Percentiles rank a stretch among this genome's conserved stretches.
These are phyloP conservation scores for Peronospora tabacina DNA, from an alignment of 352 stramenopile genomes.

Conservation along the genomic window DNA sequence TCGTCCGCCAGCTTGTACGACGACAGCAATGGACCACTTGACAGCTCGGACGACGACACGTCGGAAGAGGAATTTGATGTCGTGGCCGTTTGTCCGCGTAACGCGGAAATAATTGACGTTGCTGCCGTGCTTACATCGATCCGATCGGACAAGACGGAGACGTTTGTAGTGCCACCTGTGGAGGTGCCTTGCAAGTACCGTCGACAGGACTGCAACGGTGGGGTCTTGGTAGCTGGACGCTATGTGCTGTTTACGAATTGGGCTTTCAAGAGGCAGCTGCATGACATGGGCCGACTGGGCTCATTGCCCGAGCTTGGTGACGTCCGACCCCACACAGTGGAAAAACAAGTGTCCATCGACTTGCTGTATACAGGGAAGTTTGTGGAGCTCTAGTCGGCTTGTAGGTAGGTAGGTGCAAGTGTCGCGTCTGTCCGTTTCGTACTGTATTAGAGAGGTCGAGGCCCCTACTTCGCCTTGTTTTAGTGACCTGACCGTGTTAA, in stretches of 20 bases:
- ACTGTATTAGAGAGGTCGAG: constrained; percentile 13
- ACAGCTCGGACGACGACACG: constrained; percentile 13
- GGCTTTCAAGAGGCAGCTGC: constrained; percentile 28
- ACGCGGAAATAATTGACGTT: constrained; percentile 18
- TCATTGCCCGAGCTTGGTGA: constrained; percentile 21
- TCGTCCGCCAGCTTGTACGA: constrained; percentile 13
- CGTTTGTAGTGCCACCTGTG: constrained; percentile 27
- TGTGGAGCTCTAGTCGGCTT: constrained; percentile 23
- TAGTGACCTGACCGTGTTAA: too few relatives aligned
- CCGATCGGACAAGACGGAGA: constrained; percentile 1
- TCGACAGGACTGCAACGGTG: constrained; percentile 25
- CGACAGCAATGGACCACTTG: constrained; percentile 4
- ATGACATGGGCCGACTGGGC: constrained; percentile 8
- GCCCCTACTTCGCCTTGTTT: too few relatives aligned
- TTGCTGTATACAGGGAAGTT: constrained; percentile 20
- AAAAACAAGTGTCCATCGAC: not conserved
- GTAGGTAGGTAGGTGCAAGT: not conserved
- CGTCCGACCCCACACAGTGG: not conserved
- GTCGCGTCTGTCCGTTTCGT: constrained; percentile 4
- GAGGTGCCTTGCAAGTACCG: constrained; percentile 26
- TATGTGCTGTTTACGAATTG: constrained; percentile 29
- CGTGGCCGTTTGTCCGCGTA: constrained; percentile 5
- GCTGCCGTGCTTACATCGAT: constrained; percentile 19
- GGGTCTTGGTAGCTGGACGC: constrained; percentile 26
- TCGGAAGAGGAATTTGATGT: constrained; percentile 11